Percentiles rank a stretch among this genome's conserved stretches.
Evolutionary conservation across 2,329 filamentous ascomycete genomes (phyloP).

Genomic region (Penicillium thymicola): DNA sequence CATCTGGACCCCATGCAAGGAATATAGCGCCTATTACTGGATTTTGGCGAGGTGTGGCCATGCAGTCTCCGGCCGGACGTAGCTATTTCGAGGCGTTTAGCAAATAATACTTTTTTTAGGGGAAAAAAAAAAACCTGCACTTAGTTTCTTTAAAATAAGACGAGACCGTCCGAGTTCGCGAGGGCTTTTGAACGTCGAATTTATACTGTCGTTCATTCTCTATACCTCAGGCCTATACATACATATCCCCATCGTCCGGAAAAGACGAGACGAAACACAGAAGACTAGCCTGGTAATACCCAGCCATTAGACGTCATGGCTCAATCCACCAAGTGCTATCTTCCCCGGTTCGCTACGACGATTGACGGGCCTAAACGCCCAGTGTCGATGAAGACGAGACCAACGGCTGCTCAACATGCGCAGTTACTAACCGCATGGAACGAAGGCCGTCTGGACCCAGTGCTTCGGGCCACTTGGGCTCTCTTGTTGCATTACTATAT

Average conservation of each 20-base stretch:
- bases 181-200: slow-evolving; percentile 9
- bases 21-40: slow-evolving; percentile 16
- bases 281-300: background rate
- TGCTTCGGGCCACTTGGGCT: slow-evolving; percentile 46
- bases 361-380: slow-evolving; percentile 32
- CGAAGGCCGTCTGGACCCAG: slow-evolving; percentile 22
- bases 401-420: slow-evolving; percentile 28
- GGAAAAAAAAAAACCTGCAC: background rate
- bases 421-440: slow-evolving; percentile 33
- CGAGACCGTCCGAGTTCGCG: slow-evolving; percentile 16
- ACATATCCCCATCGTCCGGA: slow-evolving; percentile 1
- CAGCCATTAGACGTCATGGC: slow-evolving; percentile 20
- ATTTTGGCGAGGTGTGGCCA: slow-evolving; percentile 16
- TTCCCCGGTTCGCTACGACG: slow-evolving; percentile 34
- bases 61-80: slow-evolving; percentile 20
- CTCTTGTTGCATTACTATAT: slow-evolving; percentile 47
- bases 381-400: slow-evolving; percentile 35
- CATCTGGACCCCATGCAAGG: slow-evolving; percentile 28
- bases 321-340: slow-evolving; percentile 33
- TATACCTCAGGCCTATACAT: background rate
- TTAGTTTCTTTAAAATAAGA: slow-evolving; percentile 19
- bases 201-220: slow-evolving; percentile 9
- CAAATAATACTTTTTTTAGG: background rate
- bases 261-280: background rate
- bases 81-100: slow-evolving; percentile 12